phyloP scores from a whole-genome alignment of 1,284 basidiomycete genomes.

The Phlebopus sp. region DNA sequence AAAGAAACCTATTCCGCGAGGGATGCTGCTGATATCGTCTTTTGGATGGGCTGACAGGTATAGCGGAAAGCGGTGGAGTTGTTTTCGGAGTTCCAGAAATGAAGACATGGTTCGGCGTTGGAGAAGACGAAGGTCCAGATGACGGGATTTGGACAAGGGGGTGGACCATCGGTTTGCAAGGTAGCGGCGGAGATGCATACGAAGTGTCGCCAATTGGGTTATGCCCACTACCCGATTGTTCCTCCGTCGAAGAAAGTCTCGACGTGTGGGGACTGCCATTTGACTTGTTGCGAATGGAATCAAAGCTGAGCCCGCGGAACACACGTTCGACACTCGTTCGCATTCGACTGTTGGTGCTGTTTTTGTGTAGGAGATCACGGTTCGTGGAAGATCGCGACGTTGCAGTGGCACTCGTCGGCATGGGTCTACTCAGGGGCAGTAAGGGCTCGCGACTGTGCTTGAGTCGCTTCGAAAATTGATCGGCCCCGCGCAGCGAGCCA shows the following conservation, averaged over 20 bases:
- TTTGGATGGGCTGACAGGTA: conserved; percentile 45
- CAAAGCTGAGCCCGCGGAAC: conserved; percentile 56
- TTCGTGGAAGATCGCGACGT: conserved; percentile 26
- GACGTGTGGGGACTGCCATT: conserved; percentile 16
- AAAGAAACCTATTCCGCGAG: conserved; percentile 74
- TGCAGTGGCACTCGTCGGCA: conserved; percentile 17
- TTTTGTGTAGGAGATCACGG: conserved; percentile 13
- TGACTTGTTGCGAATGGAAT: conserved; percentile 38
- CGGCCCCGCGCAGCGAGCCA: conserved; percentile 30
- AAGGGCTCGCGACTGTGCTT: conserved; percentile 69
- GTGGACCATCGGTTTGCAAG: conserved; percentile 15
- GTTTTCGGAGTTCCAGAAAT: conserved; percentile 23
- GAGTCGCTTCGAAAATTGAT: conserved; percentile 33
- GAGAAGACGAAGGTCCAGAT: conserved; percentile 25
- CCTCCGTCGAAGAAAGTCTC: conserved; percentile 12
- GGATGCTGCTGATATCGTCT: conserved; percentile 63
- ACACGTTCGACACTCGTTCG: conserved; percentile 54
- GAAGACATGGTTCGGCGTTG: conserved; percentile 30
- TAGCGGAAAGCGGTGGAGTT: conserved; percentile 42
- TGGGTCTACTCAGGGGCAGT: conserved; percentile 43
- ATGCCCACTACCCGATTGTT: conserved; percentile 10
- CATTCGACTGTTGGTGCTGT: conserved; percentile 38
- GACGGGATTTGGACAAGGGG: conserved; percentile 28
- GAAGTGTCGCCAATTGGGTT: conserved; percentile 3
- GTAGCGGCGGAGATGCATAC: conserved; percentile 9